Conservation (phyloP, 306 rosid species). For the Alnus glutinosa region DNA sequence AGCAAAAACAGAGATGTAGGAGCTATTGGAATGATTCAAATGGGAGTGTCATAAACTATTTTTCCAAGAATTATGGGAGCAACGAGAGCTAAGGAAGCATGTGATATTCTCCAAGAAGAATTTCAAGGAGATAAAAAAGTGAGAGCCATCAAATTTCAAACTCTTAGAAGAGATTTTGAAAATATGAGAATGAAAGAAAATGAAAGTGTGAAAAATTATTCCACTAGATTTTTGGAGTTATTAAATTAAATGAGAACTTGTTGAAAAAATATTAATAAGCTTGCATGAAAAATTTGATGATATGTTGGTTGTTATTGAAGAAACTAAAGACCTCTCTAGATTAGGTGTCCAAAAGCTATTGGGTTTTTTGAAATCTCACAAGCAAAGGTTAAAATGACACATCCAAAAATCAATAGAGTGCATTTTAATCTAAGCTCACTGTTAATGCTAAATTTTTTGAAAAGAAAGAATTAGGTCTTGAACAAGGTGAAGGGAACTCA, state of each 20-base stretch:
- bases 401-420: background rate
- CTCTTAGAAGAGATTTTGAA: background rate
- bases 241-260: background rate
- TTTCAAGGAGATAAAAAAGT: background rate
- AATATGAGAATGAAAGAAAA: background rate
- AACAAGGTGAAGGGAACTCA: too few relatives aligned
- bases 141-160: background rate
- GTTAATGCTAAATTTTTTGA: background rate
- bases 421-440: background rate
- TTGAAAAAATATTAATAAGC: background rate
- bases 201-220: background rate
- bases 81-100: too few relatives aligned
- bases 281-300: background rate
- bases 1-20: too few relatives aligned
- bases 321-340: background rate
- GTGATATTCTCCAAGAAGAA: background rate
- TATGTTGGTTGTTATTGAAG: background rate
- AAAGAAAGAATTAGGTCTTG: background rate
- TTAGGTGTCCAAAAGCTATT: too few relatives aligned
- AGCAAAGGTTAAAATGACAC: background rate
- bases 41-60: too few relatives aligned
- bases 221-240: background rate
- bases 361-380: background rate
- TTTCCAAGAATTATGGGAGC: too few relatives aligned
- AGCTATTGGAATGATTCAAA: too few relatives aligned